These are phyloP conservation scores for Cucumis cinereus DNA, from an alignment of 306 rosid genomes.

Conservation along the genomic window DNA sequence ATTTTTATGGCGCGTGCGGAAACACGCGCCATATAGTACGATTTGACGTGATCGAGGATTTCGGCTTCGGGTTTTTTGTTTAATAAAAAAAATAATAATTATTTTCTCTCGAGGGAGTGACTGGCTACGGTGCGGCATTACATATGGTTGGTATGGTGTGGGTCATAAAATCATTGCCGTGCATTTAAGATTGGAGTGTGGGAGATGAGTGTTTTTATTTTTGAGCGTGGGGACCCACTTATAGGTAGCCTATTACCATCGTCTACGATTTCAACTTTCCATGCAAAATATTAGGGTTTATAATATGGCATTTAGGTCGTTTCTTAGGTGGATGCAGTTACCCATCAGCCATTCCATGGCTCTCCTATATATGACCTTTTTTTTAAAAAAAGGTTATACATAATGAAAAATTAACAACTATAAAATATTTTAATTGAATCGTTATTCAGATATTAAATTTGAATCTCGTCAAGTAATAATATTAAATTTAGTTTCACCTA, in stretches of 20 bases:
- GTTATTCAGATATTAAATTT: no score
- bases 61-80: slow-evolving; percentile 11
- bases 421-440: no score
- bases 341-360: not conserved
- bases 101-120: not conserved
- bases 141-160: not conserved
- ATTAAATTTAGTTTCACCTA: no score
- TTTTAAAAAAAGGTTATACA: no score
- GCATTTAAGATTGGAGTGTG: not conserved
- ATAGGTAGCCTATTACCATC: not conserved
- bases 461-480: no score
- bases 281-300: not conserved
- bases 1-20: not conserved
- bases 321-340: slow-evolving; percentile 7
- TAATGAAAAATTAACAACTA: no score
- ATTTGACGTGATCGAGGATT: slow-evolving; percentile 3
- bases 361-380: not conserved
- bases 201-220: not conserved
- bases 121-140: not conserved
- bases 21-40: slow-evolving; percentile 15
- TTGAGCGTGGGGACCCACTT: not conserved
- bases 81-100: not conserved
- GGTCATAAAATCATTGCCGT: not conserved
- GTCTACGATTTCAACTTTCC: not conserved
- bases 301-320: not conserved